A percentile compares a stretch with the other conserved stretches of the same genome.
Evolutionary conservation across 805 yeast genomes (phyloP).

Genomic region (Yueomyces sinensis): DNA sequence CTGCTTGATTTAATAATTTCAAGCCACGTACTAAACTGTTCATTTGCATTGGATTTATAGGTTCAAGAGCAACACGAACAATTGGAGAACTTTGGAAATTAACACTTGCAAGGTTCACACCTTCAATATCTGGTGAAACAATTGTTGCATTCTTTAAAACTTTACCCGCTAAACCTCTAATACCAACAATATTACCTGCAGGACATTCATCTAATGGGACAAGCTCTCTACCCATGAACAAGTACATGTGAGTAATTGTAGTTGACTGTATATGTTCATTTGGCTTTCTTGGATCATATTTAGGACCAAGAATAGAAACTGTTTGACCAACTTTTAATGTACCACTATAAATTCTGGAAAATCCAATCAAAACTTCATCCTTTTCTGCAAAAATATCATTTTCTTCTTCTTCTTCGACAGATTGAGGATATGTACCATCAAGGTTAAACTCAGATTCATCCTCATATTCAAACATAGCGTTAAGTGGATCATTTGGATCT

Average conservation of each 20-base stretch:
- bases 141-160: constrained; percentile 81
- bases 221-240: constrained; percentile 88
- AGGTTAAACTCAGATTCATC: constrained; percentile 30
- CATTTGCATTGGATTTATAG: constrained; percentile 73
- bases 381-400: constrained; percentile 32
- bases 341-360: constrained; percentile 84
- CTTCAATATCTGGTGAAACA: constrained; percentile 40
- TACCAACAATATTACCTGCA: constrained; percentile 91
- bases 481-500: constrained; percentile 27
- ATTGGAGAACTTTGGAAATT: constrained; percentile 76
- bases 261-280: constrained; percentile 42
- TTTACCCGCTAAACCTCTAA: constrained; percentile 77
- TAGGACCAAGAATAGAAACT: constrained; percentile 72
- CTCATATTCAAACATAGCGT: constrained; percentile 32
- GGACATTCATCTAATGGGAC: constrained; percentile 70
- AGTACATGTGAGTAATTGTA: constrained; percentile 53
- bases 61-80: constrained; percentile 91
- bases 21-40: constrained; percentile 67
- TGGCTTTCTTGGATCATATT: constrained; percentile 57
- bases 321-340: constrained; percentile 62
- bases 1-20: constrained; percentile 69
- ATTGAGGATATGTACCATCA: constrained; percentile 24
- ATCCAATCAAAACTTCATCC: constrained; percentile 68
- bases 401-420: constrained; percentile 35
- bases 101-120: constrained; percentile 68